These are phyloP conservation scores for Phytopythium chamaehyphon DNA, from an alignment of 352 stramenopile species.

Conservation along the genomic window DNA sequence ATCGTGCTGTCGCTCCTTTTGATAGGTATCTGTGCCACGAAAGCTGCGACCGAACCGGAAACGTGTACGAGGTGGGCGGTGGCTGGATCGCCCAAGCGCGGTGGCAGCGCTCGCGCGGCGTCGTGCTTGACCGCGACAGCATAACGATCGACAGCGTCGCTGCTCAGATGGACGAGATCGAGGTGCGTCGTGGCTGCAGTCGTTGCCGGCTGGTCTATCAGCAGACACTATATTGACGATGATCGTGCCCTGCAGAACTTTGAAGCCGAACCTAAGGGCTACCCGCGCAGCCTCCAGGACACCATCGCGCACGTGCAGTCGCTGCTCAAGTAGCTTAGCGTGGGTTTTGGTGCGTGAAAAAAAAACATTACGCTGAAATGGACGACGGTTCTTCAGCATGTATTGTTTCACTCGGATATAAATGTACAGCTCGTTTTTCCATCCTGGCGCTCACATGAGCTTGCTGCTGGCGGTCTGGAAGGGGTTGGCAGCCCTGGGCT, in stretches of 20 bases:
- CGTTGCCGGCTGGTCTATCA: background rate
- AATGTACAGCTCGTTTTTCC: too few relatives aligned
- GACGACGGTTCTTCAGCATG: too few relatives aligned
- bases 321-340: constrained; percentile 19
- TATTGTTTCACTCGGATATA: too few relatives aligned
- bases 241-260: constrained; percentile 39
- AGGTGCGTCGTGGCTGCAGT: constrained; percentile 19
- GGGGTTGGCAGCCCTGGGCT: constrained; percentile 32
- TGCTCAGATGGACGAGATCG: constrained; percentile 46
- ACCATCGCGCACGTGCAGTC: constrained; percentile 41
- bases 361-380: background rate
- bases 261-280: constrained; percentile 41
- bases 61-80: constrained; percentile 80
- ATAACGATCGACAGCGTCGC: constrained; percentile 50
- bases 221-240: background rate
- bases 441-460: constrained; percentile 37
- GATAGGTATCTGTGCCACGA: constrained; percentile 78
- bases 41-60: constrained; percentile 57
- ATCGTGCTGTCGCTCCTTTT: constrained; percentile 1
- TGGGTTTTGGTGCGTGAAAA: constrained; percentile 1
- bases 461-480: constrained; percentile 67
- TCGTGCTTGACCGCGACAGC: constrained; percentile 42
- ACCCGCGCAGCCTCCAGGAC: constrained; percentile 62
- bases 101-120: constrained; percentile 69
- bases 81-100: constrained; percentile 75